Base-by-base conservation (phyloP, 1,284 basidiomycete genomes). In the Cronartium quercuum region DNA sequence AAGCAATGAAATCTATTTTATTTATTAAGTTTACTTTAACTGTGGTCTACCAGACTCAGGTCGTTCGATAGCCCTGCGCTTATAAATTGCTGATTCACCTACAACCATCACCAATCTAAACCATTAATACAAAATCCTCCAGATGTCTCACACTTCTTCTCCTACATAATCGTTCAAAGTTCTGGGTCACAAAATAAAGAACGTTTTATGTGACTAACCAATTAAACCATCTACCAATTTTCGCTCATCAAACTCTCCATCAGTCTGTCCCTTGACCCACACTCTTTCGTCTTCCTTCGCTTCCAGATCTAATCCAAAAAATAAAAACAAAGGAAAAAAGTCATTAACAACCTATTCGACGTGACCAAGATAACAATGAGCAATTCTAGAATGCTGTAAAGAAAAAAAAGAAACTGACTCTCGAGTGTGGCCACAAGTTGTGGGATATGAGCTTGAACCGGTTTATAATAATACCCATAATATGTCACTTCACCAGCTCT, bases 201-300 rank as follows among this genome's bases (percentile, higher is more conserved):
- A 51, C 6, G 9, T 10, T 24, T n/a, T 10, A 51, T 18, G 47
- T 6, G 80, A 65, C 70, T 83, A 82, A n/a, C 82, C 82, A 1
- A 80, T 81, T 6, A 83, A 76, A 0, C 82, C 82, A 58, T 83
- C 82, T 13, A 78, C 78, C 6, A 83, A 73, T 0, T 82, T 74
- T 1, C 77, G 77, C 68, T 83, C 82, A 76, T 83, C 82, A 13
- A 83, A 70, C 76, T 83, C 82, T 0, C 82, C 82, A 15, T 83
- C 82, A 64, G 79, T 79, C 68, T 82, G 82, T 0, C 82, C 77
- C 51, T 79, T 80, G 44, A 82, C 73, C 82, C 82, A 83, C 6
- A 78, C 75, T 0, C 82, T 78, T 75, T 83, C 82, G 64, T 82
- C 78, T 57, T 81, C 80, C 61, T 81, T 81, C 6, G 82, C 82